These are phyloP conservation scores for Eleusine indica DNA, from an alignment of 176 grass and related monocot species.

Conservation along the genomic window DNA sequence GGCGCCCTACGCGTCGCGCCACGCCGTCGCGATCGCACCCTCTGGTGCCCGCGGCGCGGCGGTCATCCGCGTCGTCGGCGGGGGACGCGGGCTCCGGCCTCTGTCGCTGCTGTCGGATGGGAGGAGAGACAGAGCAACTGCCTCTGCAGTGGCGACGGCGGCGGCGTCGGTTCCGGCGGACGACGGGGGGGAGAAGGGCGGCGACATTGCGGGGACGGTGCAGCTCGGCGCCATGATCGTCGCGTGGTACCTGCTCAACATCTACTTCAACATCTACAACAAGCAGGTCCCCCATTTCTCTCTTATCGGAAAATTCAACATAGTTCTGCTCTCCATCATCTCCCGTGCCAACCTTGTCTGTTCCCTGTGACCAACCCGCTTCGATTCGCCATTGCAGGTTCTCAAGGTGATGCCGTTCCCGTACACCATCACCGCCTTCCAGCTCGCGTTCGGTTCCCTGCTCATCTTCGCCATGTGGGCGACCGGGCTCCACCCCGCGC, in stretches of 20 bases:
- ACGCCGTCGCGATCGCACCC: background rate
- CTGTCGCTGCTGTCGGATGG: constrained; percentile 17
- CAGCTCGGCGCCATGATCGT: constrained; percentile 63
- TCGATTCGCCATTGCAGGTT: constrained; percentile 43
- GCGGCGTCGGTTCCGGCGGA: constrained; percentile 6
- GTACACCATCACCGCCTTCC: constrained; percentile 81
- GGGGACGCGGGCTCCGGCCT: background rate
- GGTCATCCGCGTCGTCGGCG: background rate
- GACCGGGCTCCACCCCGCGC: constrained; percentile 55
- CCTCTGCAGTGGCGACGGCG: background rate
- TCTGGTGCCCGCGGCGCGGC: background rate
- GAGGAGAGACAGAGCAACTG: background rate
- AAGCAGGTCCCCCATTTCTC: constrained; percentile 49
- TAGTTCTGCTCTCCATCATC: constrained; percentile 8
- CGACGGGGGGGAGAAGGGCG: background rate
- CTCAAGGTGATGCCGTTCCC: constrained; percentile 70
- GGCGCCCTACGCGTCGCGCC: constrained; percentile 8
- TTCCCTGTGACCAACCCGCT: background rate
- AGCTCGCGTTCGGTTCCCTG: constrained; percentile 72
- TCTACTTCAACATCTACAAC: constrained; percentile 91
- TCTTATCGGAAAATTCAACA: background rate
- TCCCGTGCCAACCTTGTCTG: background rate
- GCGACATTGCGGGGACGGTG: constrained; percentile 34
- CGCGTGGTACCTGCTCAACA: constrained; percentile 72
- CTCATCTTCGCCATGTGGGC: constrained; percentile 80